Conservation (phyloP, 768 basidiomycete species). For the Rhodotorula babjevae region DNA sequence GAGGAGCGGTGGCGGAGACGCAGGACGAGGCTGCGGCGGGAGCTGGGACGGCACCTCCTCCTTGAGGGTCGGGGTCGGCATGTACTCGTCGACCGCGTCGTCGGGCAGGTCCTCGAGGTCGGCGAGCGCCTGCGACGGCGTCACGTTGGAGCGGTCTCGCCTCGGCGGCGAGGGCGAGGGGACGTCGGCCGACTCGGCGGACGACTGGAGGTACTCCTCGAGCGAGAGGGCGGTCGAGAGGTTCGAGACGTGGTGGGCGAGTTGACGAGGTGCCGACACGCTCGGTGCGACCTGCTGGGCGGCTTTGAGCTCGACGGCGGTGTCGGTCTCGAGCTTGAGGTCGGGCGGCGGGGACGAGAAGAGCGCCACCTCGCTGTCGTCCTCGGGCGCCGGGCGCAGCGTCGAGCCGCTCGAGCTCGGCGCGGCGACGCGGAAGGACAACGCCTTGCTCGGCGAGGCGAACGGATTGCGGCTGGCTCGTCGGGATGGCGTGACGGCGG, state of each 20-base stretch:
- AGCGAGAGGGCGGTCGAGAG: not conserved
- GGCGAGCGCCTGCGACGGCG: slow-evolving; percentile 7
- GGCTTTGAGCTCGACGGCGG: too few species aligned
- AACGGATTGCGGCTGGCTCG: slow-evolving; percentile 19
- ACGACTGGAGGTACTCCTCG: slow-evolving; percentile 9
- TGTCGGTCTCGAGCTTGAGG: not conserved
- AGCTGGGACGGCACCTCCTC: slow-evolving; percentile 7
- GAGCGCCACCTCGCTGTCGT: not conserved
- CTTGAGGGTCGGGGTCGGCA: slow-evolving; percentile 32
- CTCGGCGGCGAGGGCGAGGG: not conserved
- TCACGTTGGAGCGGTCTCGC: not conserved
- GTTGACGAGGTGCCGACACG: not conserved
- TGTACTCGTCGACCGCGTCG: slow-evolving; percentile 21
- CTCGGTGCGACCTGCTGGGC: not conserved
- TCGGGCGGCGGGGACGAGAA: not conserved
- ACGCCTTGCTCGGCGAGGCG: slow-evolving; percentile 19
- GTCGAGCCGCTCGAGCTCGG: not conserved
- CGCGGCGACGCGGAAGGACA: slow-evolving; percentile 5
- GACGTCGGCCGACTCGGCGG: not conserved
- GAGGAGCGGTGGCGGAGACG: not conserved
- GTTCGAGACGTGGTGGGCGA: not conserved
- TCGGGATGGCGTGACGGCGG: not conserved
- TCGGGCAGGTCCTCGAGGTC: slow-evolving; percentile 12
- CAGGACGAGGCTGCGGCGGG: not conserved
- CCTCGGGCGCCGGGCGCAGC: not conserved